Conservation (phyloP, 2,329 filamentous ascomycete genomes). For the Ophiobolus disseminans region DNA sequence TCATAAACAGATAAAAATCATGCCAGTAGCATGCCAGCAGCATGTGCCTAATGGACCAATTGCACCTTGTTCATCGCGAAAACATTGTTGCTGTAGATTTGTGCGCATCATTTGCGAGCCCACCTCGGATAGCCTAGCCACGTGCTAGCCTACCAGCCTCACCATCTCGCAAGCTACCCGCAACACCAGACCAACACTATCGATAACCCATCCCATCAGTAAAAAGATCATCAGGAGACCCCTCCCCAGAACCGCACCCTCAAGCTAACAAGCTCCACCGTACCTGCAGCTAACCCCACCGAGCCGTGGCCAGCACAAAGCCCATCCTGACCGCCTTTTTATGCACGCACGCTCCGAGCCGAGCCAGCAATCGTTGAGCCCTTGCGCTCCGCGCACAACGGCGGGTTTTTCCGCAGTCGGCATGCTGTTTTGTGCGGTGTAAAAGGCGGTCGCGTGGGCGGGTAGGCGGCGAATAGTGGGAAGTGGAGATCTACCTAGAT, state of each 20-base stretch:
- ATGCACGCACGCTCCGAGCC: conserved; percentile 15
- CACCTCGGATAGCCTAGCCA: too few species aligned
- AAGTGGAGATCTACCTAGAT: background rate
- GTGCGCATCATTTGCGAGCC: too few species aligned
- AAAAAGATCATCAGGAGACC: background rate
- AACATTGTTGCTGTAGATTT: too few species aligned
- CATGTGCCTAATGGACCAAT: background rate
- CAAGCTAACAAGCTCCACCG: background rate
- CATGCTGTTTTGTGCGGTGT: background rate
- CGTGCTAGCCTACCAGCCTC: background rate
- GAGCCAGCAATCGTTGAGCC: conserved; percentile 2
- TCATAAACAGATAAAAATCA: background rate
- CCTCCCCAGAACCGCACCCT: background rate
- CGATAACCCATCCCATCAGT: background rate
- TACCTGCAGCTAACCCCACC: conserved; percentile 13
- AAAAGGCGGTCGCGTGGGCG: background rate
- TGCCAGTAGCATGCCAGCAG: too few species aligned
- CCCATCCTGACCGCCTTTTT: conserved; percentile 22
- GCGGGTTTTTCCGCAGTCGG: background rate
- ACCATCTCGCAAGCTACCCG: background rate
- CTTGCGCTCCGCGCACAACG: too few species aligned
- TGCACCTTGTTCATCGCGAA: too few species aligned
- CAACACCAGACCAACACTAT: background rate
- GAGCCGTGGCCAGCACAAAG: conserved; percentile 3
- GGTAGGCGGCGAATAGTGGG: background rate